phyloP scores from a whole-genome alignment of 1,284 basidiomycete genomes.

The Trichosporon sp. region DNA sequence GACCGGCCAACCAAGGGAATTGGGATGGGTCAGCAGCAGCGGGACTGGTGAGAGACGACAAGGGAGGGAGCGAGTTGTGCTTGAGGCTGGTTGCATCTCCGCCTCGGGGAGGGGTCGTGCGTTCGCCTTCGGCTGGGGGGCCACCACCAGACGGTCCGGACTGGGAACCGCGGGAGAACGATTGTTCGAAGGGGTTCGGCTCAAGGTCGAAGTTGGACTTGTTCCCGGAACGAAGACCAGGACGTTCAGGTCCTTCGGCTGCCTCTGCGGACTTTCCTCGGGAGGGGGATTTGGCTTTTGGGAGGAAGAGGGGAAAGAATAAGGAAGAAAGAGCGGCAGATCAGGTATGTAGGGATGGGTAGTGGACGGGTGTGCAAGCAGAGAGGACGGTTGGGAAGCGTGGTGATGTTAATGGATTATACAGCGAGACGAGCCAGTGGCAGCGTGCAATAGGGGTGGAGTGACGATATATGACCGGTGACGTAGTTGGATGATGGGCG shows the following conservation, averaged over 20 bases:
- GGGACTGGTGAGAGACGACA: conserved; percentile 79
- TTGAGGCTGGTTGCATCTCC: conserved; percentile 45
- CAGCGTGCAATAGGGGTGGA: background rate
- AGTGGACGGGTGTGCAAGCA: background rate
- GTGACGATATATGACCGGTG: conserved; percentile 2
- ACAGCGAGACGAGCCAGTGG: background rate
- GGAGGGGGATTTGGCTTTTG: conserved; percentile 10
- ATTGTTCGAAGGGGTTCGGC: conserved; percentile 94
- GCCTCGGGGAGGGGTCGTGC: conserved; percentile 50
- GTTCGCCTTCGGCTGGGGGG: conserved; percentile 28
- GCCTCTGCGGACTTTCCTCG: conserved; percentile 1
- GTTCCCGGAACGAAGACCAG: conserved; percentile 10
- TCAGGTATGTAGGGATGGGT: background rate
- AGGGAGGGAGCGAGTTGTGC: conserved; percentile 67
- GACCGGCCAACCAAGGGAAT: conserved; percentile 64
- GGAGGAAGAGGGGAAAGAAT: background rate
- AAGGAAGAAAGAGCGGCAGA: background rate
- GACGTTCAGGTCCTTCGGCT: conserved; percentile 4
- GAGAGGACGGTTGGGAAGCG: background rate
- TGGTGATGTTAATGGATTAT: background rate
- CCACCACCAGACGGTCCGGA: conserved; percentile 40
- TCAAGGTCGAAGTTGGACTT: conserved; percentile 59
- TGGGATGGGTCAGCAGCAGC: conserved; percentile 59
- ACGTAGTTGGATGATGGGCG: background rate
- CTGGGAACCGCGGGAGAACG: conserved; percentile 62